Evolutionary conservation across 768 basidiomycete genomes (phyloP), one percentile per base, ranked within the genome.

Genomic region (Piloderma croceum): DNA sequence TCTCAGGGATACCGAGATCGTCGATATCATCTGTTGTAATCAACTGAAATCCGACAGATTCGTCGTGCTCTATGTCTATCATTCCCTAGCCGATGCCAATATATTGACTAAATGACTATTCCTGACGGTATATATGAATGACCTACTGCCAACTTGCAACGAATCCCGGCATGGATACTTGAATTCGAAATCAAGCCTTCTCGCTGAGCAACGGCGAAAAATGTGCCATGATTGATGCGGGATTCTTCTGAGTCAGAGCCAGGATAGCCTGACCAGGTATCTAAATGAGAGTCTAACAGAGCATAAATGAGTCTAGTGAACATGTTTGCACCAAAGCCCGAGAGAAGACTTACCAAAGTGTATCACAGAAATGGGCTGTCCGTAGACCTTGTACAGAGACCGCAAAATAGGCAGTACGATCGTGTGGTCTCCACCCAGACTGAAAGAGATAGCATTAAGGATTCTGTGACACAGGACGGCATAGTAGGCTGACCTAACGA

Each of bases 301-400:
- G n/a, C n/a, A n/a, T n/a, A n/a, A n/a, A n/a, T n/a, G n/a, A n/a
- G n/a, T n/a, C n/a, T n/a, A n/a, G n/a, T n/a, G n/a, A n/a, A n/a
- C n/a, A n/a, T n/a, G n/a, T n/a, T n/a, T n/a, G n/a, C n/a, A n/a
- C n/a, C n/a, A n/a, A n/a, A n/a, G n/a, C n/a, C n/a, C n/a, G n/a
- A n/a, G n/a, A n/a, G n/a, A n/a, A n/a, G n/a, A n/a, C n/a, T n/a
- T 83, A 52, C 90, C 88, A 46, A 90, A 89, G 56, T 91, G 90
- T 34, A 90, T 85, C 33, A 87, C 83, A 24, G 81, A 81, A 40
- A 88, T 72, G 1, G 85, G n/a, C n/a, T n/a, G 84, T 1, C 89
- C 90, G 55, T 92, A 90, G 19, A 84, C 70, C 52, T 79, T 79
- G 64, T 84, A 62, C 31, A 93, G 62, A 12, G 90, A 76, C 33